Evolutionary conservation across 305 asterid genomes (phyloP).

Genomic region (Solanum hybrid): DNA sequence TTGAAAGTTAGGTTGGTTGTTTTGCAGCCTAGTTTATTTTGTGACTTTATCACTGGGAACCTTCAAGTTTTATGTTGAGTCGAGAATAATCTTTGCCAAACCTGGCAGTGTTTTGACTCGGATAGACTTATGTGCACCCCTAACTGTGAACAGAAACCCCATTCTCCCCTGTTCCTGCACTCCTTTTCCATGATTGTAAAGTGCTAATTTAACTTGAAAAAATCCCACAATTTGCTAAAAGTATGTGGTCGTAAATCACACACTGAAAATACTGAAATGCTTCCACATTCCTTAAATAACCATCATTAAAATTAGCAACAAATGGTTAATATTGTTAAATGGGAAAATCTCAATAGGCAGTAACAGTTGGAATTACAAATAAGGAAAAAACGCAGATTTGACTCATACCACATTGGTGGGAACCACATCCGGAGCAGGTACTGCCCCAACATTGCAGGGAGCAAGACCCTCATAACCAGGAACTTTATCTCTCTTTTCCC

Average conservation of each 20-base stretch:
- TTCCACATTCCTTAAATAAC: not conserved
- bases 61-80: not conserved
- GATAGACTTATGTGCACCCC: not conserved
- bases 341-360: not conserved
- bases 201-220: not conserved
- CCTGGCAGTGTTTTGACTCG: not conserved
- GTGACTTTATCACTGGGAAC: not conserved
- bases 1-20: not conserved
- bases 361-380: not conserved
- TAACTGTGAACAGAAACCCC: not conserved
- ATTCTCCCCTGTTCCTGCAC: not conserved
- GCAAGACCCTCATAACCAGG: slow-evolving; percentile 36
- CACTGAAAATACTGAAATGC: not conserved
- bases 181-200: not conserved
- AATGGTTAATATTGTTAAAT: not conserved
- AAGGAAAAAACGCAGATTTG: not conserved
- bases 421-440: slow-evolving; percentile 29
- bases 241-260: not conserved
- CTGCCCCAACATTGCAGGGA: slow-evolving; percentile 46
- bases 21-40: not conserved
- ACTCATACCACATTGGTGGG: slow-evolving; percentile 21
- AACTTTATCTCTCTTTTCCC: slow-evolving; percentile 69
- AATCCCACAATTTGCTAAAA: not conserved
- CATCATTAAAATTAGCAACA: not conserved
- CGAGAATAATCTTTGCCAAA: not conserved